phyloP scores from a whole-genome alignment of 2,329 filamentous ascomycete genomes.

The Beauveria sp. region DNA sequence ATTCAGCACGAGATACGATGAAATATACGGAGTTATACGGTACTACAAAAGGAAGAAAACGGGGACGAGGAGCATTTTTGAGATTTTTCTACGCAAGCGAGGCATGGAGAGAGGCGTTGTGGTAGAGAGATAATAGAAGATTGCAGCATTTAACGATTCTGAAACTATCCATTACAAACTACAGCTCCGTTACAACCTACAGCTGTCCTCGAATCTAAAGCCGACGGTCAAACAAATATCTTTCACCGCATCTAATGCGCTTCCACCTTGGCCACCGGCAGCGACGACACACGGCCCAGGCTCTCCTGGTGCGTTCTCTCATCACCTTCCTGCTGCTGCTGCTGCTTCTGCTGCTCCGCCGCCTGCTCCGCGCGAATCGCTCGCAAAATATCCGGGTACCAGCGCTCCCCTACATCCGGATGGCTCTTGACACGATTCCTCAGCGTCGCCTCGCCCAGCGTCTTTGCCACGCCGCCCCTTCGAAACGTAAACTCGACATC shows the following conservation, averaged over 20 bases:
- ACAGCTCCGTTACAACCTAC: neutral
- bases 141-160: neutral
- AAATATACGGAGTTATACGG: slow-evolving; percentile 4
- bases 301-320: slow-evolving; percentile 13
- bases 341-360: slow-evolving; percentile 7
- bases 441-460: slow-evolving; percentile 74
- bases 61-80: neutral
- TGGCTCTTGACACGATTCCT: slow-evolving; percentile 82
- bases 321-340: slow-evolving; percentile 17
- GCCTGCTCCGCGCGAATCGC: slow-evolving; percentile 53
- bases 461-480: slow-evolving; percentile 57
- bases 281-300: slow-evolving; percentile 2
- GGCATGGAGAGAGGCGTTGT: slow-evolving; percentile 2
- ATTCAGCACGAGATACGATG: slow-evolving; percentile 3
- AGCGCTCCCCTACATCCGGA: slow-evolving; percentile 76
- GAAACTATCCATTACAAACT: neutral
- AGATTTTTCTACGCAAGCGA: neutral
- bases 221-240: neutral
- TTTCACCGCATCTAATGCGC: slow-evolving; percentile 20
- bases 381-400: slow-evolving; percentile 59
- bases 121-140: neutral
- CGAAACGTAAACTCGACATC: slow-evolving; percentile 86
- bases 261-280: slow-evolving; percentile 20
- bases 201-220: neutral
- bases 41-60: neutral